phyloP scores from a whole-genome alignment of 768 basidiomycete species.

The Suillus lakei region DNA sequence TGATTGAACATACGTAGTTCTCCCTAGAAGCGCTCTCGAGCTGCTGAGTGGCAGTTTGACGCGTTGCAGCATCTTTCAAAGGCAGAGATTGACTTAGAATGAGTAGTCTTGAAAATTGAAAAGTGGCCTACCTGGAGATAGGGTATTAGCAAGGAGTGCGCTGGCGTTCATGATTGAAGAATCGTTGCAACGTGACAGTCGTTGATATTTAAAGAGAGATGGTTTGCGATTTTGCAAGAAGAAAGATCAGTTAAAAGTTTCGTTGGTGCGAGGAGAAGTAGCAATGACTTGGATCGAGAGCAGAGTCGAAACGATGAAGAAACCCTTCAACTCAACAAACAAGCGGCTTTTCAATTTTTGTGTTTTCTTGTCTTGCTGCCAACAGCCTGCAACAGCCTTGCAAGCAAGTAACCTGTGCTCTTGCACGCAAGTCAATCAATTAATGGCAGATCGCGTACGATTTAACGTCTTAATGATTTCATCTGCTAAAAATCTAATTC shows the following conservation, averaged over 20 bases:
- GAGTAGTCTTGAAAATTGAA: slow-evolving; percentile 35
- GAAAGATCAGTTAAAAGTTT: slow-evolving; percentile 1
- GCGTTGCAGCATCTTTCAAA: slow-evolving; percentile 78
- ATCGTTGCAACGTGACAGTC: slow-evolving; percentile 24
- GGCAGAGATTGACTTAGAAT: slow-evolving; percentile 22
- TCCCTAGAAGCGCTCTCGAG: slow-evolving; percentile 85
- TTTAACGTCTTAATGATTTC: not conserved
- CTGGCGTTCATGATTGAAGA: slow-evolving; percentile 81
- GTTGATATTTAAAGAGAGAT: slow-evolving; percentile 27
- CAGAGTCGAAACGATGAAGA: slow-evolving; percentile 6
- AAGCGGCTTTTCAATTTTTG: slow-evolving; percentile 39
- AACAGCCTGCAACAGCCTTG: slow-evolving; percentile 4
- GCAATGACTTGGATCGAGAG: slow-evolving; percentile 1
- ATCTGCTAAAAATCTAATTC: slow-evolving; percentile 25
- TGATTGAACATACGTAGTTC: slow-evolving; percentile 77
- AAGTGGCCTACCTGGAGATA: slow-evolving; percentile 77
- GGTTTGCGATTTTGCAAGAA: slow-evolving; percentile 13
- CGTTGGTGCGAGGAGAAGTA: not conserved
- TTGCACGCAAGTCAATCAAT: not conserved
- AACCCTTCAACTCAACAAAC: slow-evolving; percentile 11
- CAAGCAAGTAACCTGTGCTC: slow-evolving; percentile 1
- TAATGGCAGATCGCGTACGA: slow-evolving; percentile 37
- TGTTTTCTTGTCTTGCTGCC: slow-evolving; percentile 9
- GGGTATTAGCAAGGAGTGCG: slow-evolving; percentile 89
- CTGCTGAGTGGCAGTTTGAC: slow-evolving; percentile 90